Conservation (phyloP, 345 rosid species). For the Citrus hindsii region DNA sequence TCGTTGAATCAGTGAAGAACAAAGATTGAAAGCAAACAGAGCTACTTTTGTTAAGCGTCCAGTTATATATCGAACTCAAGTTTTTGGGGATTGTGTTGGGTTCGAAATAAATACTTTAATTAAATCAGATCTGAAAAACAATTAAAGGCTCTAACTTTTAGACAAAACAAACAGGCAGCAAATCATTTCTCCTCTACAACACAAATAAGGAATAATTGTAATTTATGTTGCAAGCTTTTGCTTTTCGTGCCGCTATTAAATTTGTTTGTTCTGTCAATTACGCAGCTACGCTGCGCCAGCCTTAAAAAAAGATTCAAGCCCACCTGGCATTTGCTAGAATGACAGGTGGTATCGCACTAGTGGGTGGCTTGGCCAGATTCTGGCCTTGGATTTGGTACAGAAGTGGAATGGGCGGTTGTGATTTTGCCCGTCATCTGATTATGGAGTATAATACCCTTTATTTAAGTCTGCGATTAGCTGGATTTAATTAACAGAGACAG, state of each 20-base stretch:
- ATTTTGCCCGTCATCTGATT: background rate
- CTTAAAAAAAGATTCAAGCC: background rate
- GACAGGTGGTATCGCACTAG: background rate
- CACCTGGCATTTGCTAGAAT: background rate
- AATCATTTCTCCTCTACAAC: background rate
- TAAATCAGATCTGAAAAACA: background rate
- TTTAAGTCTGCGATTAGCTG: background rate
- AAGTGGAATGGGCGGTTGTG: background rate
- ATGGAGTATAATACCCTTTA: background rate
- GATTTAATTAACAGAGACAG: background rate
- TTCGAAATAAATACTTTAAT: background rate
- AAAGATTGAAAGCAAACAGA: constrained; percentile 22
- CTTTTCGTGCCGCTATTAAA: background rate
- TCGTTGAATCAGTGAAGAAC: background rate
- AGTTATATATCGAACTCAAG: constrained; percentile 19
- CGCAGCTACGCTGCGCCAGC: background rate
- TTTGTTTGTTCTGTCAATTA: background rate
- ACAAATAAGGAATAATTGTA: background rate
- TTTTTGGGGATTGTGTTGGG: background rate
- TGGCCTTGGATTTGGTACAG: background rate
- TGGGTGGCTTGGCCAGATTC: background rate
- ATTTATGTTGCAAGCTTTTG: background rate
- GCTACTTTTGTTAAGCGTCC: constrained; percentile 7
- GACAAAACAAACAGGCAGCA: background rate
- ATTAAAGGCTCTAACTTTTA: background rate